A percentile compares a stretch with the other conserved stretches of the same genome.
Conservation (phyloP, 2,329 filamentous ascomycete genomes). For the Phymatotrichopsis omnivora region DNA sequence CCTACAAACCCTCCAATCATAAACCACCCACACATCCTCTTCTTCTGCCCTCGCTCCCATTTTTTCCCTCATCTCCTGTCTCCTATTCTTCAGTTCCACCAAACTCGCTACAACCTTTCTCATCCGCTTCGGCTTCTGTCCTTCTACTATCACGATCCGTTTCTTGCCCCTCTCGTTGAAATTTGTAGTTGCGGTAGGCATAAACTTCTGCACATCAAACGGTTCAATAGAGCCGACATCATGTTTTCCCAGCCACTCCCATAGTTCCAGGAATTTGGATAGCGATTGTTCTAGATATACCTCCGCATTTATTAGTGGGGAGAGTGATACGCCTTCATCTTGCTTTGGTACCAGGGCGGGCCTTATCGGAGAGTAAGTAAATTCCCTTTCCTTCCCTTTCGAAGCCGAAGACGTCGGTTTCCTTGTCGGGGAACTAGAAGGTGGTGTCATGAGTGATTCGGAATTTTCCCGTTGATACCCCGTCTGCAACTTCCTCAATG, state of each 20-base stretch:
- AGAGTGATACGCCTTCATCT: conserved; percentile 1
- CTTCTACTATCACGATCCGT: conserved; percentile 12
- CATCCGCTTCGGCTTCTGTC: conserved; percentile 2
- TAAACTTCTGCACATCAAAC: conserved; percentile 1
- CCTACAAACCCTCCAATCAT: conserved; percentile 18
- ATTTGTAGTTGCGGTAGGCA: too few relatives aligned
- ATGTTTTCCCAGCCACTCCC: conserved; percentile 8
- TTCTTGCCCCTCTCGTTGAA: too few relatives aligned
- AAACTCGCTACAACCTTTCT: conserved; percentile 15
- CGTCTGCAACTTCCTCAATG: too few relatives aligned
- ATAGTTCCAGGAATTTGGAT: conserved; percentile 14
- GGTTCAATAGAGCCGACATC: conserved; percentile 3
- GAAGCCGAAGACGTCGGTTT: too few relatives aligned
- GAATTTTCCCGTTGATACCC: too few relatives aligned
- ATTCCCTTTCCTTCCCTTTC: too few relatives aligned
- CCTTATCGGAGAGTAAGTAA: too few relatives aligned
- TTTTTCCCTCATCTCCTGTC: too few relatives aligned
- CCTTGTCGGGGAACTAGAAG: too few relatives aligned
- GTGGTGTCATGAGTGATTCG: too few relatives aligned
- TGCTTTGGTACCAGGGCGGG: too few relatives aligned
- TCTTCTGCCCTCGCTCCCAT: background rate
- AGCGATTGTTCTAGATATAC: conserved; percentile 15
- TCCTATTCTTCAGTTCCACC: background rate
- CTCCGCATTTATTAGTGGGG: conserved; percentile 7
- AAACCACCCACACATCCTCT: conserved; percentile 7